These are phyloP conservation scores for Cyclotella distinguenda DNA, from an alignment of 108 stramenopile species.

Conservation along the genomic window DNA sequence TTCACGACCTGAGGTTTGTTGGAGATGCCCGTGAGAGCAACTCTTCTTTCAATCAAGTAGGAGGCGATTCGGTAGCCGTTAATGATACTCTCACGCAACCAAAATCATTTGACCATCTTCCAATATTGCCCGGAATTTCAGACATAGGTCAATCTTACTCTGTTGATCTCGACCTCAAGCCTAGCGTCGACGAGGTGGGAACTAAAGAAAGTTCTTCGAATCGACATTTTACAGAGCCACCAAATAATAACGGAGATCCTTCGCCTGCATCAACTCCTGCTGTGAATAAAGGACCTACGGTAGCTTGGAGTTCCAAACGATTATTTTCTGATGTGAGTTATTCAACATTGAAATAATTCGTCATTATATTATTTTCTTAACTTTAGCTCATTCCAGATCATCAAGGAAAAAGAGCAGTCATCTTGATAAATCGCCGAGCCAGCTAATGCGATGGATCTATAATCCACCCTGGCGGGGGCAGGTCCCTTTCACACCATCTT, in stretches of 20 bases:
- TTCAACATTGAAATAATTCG: neutral
- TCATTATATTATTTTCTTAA: neutral
- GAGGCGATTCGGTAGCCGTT: too few relatives aligned
- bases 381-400: slow-evolving; percentile 2
- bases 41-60: neutral
- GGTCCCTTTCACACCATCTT: too few relatives aligned
- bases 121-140: slow-evolving; percentile 8
- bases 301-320: slow-evolving; percentile 35
- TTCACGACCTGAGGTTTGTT: slow-evolving; percentile 38
- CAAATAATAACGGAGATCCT: too few relatives aligned
- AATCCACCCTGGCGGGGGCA: too few relatives aligned
- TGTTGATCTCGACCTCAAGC: neutral
- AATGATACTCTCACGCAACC: neutral
- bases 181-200: too few relatives aligned
- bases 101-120: slow-evolving; percentile 2
- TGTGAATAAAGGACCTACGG: slow-evolving; percentile 10
- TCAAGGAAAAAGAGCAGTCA: slow-evolving; percentile 16
- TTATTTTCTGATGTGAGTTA: slow-evolving; percentile 46
- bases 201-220: too few relatives aligned
- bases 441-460: too few relatives aligned
- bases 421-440: too few relatives aligned
- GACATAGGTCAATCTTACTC: neutral
- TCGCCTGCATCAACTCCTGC: neutral
- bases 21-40: neutral
- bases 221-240: neutral